Conservation (phyloP, 768 basidiomycete species). For the Amanita exitialis region DNA sequence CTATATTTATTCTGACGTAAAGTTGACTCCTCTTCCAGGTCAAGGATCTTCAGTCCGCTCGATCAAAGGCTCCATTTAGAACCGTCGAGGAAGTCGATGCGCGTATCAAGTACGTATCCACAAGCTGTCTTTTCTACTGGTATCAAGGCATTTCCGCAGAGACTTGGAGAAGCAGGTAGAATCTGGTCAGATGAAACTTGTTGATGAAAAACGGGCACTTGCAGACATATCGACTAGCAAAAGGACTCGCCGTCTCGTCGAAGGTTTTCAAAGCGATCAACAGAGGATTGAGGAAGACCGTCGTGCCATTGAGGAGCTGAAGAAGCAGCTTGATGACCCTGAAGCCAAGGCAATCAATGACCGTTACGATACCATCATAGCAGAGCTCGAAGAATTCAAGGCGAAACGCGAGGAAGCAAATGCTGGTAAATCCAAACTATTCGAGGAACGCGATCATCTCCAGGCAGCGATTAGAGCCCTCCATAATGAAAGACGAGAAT, state of each 20-base stretch:
- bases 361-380: slow-evolving; percentile 71
- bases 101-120: slow-evolving; percentile 60
- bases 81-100: slow-evolving; percentile 79
- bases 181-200: slow-evolving; percentile 84
- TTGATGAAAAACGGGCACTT: slow-evolving; percentile 93
- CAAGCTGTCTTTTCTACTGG: neutral
- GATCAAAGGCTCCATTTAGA: slow-evolving; percentile 72
- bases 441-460: slow-evolving; percentile 75
- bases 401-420: slow-evolving; percentile 81
- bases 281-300: slow-evolving; percentile 76
- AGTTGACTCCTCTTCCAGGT: slow-evolving; percentile 32
- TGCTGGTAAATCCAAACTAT: slow-evolving; percentile 70
- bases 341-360: slow-evolving; percentile 74
- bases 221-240: slow-evolving; percentile 72
- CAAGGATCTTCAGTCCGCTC: slow-evolving; percentile 78
- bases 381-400: slow-evolving; percentile 79
- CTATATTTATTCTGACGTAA: neutral
- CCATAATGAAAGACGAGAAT: slow-evolving; percentile 70
- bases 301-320: slow-evolving; percentile 63
- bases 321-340: slow-evolving; percentile 83
- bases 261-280: slow-evolving; percentile 73
- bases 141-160: slow-evolving; percentile 27
- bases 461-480: slow-evolving; percentile 62
- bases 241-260: slow-evolving; percentile 65
- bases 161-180: slow-evolving; percentile 86